phyloP scores from a whole-genome alignment of 2,329 filamentous ascomycete species.

The Venturia carpophila region DNA sequence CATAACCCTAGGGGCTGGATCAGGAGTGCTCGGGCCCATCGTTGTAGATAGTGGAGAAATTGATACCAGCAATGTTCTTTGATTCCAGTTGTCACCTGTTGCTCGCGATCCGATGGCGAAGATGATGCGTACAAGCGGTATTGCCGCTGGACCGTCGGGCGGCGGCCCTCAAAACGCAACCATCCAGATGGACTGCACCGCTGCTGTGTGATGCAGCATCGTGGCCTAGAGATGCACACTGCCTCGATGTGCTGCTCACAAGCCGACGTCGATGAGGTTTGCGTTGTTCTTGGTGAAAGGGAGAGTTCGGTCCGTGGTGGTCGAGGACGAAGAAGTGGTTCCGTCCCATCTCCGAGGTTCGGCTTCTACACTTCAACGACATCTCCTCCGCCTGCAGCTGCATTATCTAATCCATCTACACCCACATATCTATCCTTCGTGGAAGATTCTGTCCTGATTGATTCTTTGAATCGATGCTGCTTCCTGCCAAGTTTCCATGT shows the following conservation, averaged over 20 bases:
- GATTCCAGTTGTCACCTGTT: background rate
- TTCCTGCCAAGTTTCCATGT: background rate
- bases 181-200: background rate
- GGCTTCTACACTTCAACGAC: background rate
- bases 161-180: slow-evolving; percentile 6
- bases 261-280: background rate
- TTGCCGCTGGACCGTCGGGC: background rate
- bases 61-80: background rate
- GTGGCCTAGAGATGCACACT: background rate
- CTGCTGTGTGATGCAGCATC: background rate
- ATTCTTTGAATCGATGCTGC: background rate
- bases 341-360: background rate
- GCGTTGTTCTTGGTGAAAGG: background rate
- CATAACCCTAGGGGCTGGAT: background rate
- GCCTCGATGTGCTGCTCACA: background rate
- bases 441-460: background rate
- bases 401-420: background rate
- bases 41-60: background rate
- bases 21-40: no score
- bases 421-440: background rate
- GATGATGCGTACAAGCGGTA: background rate
- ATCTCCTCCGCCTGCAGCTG: background rate
- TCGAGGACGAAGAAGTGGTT: background rate
- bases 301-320: no score
- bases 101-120: background rate